Evolutionary conservation across 805 yeast genomes (phyloP).

Genomic region (Pichia scutulata): DNA sequence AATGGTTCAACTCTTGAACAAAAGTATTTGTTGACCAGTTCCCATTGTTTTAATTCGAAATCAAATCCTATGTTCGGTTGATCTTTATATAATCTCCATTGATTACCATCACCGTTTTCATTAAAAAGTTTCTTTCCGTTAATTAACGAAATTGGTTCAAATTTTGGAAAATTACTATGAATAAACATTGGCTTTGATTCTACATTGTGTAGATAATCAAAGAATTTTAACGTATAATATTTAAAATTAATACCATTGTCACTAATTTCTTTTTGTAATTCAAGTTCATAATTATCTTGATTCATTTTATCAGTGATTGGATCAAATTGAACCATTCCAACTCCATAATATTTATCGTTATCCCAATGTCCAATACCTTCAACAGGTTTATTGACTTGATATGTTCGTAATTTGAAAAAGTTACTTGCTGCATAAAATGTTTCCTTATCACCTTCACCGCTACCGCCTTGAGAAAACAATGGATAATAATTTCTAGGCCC

Average conservation of each 20-base stretch:
- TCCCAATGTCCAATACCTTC: slow-evolving; percentile 42
- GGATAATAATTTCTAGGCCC: slow-evolving; percentile 44
- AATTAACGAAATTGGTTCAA: slow-evolving; percentile 37
- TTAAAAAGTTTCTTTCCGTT: slow-evolving; percentile 29
- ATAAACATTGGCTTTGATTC: slow-evolving; percentile 32
- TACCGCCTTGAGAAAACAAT: slow-evolving; percentile 38
- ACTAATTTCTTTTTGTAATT: slow-evolving; percentile 7
- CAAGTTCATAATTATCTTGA: slow-evolving; percentile 14
- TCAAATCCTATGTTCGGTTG: slow-evolving; percentile 35
- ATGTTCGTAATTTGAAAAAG: slow-evolving; percentile 34
- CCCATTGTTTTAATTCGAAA: slow-evolving; percentile 55
- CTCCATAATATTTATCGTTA: slow-evolving; percentile 34
- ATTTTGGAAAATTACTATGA: slow-evolving; percentile 48
- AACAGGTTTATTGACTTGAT: slow-evolving; percentile 43
- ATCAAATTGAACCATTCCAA: slow-evolving; percentile 49
- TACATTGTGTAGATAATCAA: slow-evolving; percentile 19
- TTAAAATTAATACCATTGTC: not conserved
- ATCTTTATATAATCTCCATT: slow-evolving; percentile 24
- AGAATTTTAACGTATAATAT: slow-evolving; percentile 13
- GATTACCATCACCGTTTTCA: slow-evolving; percentile 11
- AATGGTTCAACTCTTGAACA: slow-evolving; percentile 21
- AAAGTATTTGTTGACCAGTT: slow-evolving; percentile 36
- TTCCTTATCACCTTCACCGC: slow-evolving; percentile 55
- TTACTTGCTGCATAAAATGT: slow-evolving; percentile 49
- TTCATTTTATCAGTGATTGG: slow-evolving; percentile 36